Percentiles rank a stretch among this genome's conserved stretches.
Evolutionary conservation across 345 rosid genomes (phyloP).

Genomic region (Sisymbrium altissimum): DNA sequence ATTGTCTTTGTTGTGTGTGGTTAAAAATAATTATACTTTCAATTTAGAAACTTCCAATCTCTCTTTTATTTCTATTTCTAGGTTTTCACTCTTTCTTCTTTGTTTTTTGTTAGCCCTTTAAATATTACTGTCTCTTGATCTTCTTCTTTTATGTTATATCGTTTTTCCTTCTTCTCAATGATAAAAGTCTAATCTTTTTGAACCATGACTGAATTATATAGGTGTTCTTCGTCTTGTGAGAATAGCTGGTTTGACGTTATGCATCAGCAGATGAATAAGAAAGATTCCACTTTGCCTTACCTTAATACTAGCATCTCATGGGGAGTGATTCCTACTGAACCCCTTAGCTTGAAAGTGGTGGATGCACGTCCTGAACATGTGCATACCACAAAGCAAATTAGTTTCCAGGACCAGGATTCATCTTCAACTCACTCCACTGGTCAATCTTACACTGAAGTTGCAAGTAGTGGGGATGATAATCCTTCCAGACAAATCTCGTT

Average conservation of each 20-base stretch:
- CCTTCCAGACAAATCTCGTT: slow-evolving; percentile 28
- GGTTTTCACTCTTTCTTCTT: neutral
- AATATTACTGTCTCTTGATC: neutral
- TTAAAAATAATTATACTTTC: neutral
- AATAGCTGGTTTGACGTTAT: slow-evolving; percentile 21
- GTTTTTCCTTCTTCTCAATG: neutral
- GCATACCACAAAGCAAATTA: slow-evolving; percentile 40
- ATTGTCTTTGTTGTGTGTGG: neutral
- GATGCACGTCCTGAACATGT: slow-evolving; percentile 43
- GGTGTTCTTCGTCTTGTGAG: slow-evolving; percentile 8
- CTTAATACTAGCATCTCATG: slow-evolving; percentile 43
- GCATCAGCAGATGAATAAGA: slow-evolving; percentile 41
- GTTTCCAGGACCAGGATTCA: slow-evolving; percentile 64
- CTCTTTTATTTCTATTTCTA: slow-evolving; percentile 7
- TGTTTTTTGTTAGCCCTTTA: neutral
- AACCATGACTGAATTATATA: neutral
- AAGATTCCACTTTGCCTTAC: slow-evolving; percentile 39
- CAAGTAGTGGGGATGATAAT: slow-evolving; percentile 44
- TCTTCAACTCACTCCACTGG: slow-evolving; percentile 69
- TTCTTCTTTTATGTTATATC: neutral
- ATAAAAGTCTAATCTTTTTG: neutral
- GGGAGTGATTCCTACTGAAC: slow-evolving; percentile 39
- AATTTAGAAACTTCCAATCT: slow-evolving; percentile 18
- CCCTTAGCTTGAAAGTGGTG: slow-evolving; percentile 46
- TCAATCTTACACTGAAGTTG: slow-evolving; percentile 63